Percentiles rank a stretch among this genome's conserved stretches.
phyloP scores from a whole-genome alignment of 805 yeast species.

The Candida incommunis region DNA sequence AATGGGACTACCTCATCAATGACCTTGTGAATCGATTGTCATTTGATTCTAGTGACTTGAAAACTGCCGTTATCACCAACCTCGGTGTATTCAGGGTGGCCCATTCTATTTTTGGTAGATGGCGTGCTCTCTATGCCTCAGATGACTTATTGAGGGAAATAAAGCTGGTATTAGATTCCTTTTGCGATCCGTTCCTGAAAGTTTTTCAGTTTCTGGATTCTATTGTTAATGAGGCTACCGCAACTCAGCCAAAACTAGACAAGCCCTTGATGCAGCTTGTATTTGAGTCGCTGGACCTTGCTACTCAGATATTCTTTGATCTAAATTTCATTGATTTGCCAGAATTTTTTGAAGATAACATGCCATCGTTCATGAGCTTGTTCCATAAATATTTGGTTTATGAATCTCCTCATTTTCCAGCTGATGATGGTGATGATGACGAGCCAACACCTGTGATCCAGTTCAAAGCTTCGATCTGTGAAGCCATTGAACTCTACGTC shows the following conservation, averaged over 20 bases:
- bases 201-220: constrained; percentile 29
- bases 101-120: constrained; percentile 88
- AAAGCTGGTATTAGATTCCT: constrained; percentile 70
- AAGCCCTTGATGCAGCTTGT: constrained; percentile 18
- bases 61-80: constrained; percentile 39
- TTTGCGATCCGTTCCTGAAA: constrained; percentile 64
- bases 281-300: constrained; percentile 55
- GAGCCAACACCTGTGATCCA: constrained; percentile 56
- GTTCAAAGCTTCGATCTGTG: constrained; percentile 72
- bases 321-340: constrained; percentile 97
- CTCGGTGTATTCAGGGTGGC: constrained; percentile 84
- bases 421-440: constrained; percentile 43
- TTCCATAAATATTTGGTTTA: constrained; percentile 69
- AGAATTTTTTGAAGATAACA: constrained; percentile 89
- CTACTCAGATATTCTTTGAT: constrained; percentile 78
- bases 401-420: constrained; percentile 38
- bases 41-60: constrained; percentile 27
- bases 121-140: constrained; percentile 90
- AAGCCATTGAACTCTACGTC: constrained; percentile 70
- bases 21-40: constrained; percentile 54
- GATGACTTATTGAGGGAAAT: constrained; percentile 84
- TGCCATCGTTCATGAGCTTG: constrained; percentile 61
- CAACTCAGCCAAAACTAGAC: constrained; percentile 43
- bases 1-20: constrained; percentile 57
- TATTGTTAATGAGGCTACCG: constrained; percentile 6